Percentiles rank a stretch among this genome's conserved stretches.
These are phyloP conservation scores for Umbelopsis ramanniana DNA, from an alignment of 192 early-diverging fungal species.

Conservation along the genomic window DNA sequence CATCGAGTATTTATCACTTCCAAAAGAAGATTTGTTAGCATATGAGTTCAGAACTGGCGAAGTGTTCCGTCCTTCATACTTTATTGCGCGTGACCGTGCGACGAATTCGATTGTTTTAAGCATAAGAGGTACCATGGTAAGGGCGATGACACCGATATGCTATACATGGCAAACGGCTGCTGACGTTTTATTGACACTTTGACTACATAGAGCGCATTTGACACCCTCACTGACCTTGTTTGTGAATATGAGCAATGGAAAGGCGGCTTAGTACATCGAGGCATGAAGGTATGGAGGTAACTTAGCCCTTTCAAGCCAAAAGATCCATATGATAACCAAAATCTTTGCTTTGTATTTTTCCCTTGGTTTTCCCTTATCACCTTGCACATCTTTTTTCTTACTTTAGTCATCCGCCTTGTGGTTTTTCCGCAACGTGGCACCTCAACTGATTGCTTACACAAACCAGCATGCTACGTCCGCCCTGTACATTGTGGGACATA, in stretches of 20 bases:
- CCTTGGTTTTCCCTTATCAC: neutral
- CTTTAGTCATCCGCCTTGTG: constrained; percentile 67
- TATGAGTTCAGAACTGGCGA: constrained; percentile 71
- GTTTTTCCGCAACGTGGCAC: constrained; percentile 71
- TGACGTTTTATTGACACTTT: neutral
- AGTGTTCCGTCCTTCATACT: constrained; percentile 75
- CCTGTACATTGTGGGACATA: constrained; percentile 78
- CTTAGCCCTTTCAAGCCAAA: too few species aligned
- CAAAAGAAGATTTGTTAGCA: constrained; percentile 68
- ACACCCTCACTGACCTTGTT: constrained; percentile 76
- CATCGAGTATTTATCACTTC: constrained; percentile 64
- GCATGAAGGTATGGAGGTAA: constrained; percentile 62
- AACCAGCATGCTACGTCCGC: constrained; percentile 56
- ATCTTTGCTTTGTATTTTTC: too few species aligned
- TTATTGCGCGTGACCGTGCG: constrained; percentile 67
- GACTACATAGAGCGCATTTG: constrained; percentile 60
- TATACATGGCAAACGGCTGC: neutral
- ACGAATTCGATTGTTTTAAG: constrained; percentile 68
- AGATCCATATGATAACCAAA: too few species aligned
- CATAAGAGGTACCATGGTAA: constrained; percentile 76
- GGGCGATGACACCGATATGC: neutral
- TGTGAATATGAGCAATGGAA: constrained; percentile 84
- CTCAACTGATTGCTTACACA: constrained; percentile 67
- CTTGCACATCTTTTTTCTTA: neutral
- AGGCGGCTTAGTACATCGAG: constrained; percentile 78